Conservation (phyloP, 139 green algal species). For the Chlamydomonas applanata region DNA sequence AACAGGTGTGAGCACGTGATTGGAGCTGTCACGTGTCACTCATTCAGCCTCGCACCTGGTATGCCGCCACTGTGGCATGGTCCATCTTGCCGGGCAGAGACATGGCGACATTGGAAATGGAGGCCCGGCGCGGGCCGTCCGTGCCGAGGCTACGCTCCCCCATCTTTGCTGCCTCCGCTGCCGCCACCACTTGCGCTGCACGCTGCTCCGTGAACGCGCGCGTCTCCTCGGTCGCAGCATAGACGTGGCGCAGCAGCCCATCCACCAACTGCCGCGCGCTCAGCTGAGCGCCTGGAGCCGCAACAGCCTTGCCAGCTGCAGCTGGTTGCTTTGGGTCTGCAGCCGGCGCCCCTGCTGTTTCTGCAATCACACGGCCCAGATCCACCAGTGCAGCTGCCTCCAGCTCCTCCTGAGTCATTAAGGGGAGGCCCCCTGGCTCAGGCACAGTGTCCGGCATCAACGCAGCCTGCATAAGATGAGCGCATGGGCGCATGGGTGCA, state of each 20-base stretch:
- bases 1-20: no score
- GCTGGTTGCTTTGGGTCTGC: no score
- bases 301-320: no score
- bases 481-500: no score
- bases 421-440: not conserved
- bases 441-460: not conserved
- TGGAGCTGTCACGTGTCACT: not conserved
- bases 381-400: no score
- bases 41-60: not conserved
- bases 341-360: no score
- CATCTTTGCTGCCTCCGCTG: no score
- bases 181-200: no score
- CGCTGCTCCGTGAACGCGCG: not conserved
- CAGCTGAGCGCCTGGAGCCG: not conserved
- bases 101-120: not conserved
- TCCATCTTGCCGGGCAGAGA: not conserved
- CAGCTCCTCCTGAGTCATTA: no score
- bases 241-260: slow-evolving; percentile 29
- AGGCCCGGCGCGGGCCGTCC: not conserved
- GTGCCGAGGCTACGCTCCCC: not conserved
- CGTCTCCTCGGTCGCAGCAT: slow-evolving; percentile 14
- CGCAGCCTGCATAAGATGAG: no score
- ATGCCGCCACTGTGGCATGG: not conserved
- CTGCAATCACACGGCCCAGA: no score
- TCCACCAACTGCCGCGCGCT: slow-evolving; percentile 15